Conservation (phyloP, 805 yeast species). For the Sugiyamaella chiloensis region DNA sequence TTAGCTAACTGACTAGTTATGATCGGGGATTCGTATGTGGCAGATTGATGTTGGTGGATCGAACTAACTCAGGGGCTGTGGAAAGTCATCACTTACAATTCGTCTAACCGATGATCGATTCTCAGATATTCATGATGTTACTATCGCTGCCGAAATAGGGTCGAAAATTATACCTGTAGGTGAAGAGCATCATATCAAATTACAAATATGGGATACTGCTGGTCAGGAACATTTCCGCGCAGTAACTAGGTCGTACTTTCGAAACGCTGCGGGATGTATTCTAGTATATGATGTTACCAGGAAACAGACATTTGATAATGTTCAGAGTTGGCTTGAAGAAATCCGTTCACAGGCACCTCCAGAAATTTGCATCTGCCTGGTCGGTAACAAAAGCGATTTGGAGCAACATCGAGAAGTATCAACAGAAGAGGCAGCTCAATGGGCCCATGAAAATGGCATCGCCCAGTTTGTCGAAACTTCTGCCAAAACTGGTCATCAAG, state of each 20-base stretch:
- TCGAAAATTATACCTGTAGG: constrained; percentile 35
- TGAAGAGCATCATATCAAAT: constrained; percentile 30
- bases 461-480: constrained; percentile 49
- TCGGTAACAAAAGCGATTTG: constrained; percentile 78
- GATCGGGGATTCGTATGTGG: constrained; percentile 37
- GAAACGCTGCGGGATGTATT: constrained; percentile 38
- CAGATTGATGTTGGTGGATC: background rate
- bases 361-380: constrained; percentile 70
- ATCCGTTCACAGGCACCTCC: constrained; percentile 63
- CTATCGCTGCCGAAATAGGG: constrained; percentile 39
- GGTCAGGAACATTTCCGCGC: constrained; percentile 39
- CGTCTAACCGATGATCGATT: constrained; percentile 36
- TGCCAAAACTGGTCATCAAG: constrained; percentile 62
- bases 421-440: constrained; percentile 37
- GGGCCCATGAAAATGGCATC: constrained; percentile 48
- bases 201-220: constrained; percentile 37
- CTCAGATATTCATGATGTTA: constrained; percentile 35
- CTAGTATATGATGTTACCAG: constrained; percentile 38
- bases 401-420: constrained; percentile 32
- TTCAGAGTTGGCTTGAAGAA: constrained; percentile 68
- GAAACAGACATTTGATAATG: constrained; percentile 33
- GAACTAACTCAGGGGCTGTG: constrained; percentile 30
- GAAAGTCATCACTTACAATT: constrained; percentile 36
- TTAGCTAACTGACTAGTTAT: too few relatives aligned
- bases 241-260: constrained; percentile 36